phyloP scores from a whole-genome alignment of 106 monocot genomes.

The Phalaenopsis aphrodite region DNA sequence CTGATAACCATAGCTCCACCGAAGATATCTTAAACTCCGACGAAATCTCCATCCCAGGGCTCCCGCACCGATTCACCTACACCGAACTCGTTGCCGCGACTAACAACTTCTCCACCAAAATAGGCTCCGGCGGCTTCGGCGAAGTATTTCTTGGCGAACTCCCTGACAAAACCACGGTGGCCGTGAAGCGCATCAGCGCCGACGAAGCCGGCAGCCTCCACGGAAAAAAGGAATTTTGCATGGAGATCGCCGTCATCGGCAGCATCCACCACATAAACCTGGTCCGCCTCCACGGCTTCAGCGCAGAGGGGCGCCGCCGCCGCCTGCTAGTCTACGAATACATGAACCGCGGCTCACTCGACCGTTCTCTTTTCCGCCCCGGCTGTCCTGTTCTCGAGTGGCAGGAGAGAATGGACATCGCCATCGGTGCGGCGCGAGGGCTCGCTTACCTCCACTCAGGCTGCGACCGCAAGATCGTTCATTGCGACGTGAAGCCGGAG shows the following conservation, averaged over 20 bases:
- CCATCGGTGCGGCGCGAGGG: constrained; percentile 77
- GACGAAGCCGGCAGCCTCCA: constrained; percentile 32
- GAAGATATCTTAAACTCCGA: constrained; percentile 10
- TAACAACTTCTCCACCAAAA: constrained; percentile 33
- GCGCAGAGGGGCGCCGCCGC: constrained; percentile 42
- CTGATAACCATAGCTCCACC: not conserved
- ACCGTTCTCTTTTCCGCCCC: constrained; percentile 44
- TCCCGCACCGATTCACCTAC: constrained; percentile 63
- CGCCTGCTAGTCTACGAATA: constrained; percentile 82
- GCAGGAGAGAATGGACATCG: constrained; percentile 52
- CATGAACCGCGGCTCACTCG: constrained; percentile 87
- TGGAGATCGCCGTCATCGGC: constrained; percentile 89
- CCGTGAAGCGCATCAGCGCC: constrained; percentile 62
- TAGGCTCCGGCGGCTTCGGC: constrained; percentile 85
- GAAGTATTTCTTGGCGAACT: constrained; percentile 69
- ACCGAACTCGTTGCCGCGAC: constrained; percentile 55
- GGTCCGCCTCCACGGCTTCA: constrained; percentile 78
- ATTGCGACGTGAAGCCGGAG: constrained; percentile 98
- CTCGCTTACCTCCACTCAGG: constrained; percentile 82
- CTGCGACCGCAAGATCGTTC: constrained; percentile 76
- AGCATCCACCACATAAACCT: constrained; percentile 86
- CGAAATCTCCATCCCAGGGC: constrained; percentile 54
- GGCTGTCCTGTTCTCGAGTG: constrained; percentile 23
- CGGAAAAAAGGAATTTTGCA: constrained; percentile 78
- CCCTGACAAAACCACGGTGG: constrained; percentile 39